Conservation (phyloP, 2,329 filamentous ascomycete species). For the Lasiodiplodia citricola region DNA sequence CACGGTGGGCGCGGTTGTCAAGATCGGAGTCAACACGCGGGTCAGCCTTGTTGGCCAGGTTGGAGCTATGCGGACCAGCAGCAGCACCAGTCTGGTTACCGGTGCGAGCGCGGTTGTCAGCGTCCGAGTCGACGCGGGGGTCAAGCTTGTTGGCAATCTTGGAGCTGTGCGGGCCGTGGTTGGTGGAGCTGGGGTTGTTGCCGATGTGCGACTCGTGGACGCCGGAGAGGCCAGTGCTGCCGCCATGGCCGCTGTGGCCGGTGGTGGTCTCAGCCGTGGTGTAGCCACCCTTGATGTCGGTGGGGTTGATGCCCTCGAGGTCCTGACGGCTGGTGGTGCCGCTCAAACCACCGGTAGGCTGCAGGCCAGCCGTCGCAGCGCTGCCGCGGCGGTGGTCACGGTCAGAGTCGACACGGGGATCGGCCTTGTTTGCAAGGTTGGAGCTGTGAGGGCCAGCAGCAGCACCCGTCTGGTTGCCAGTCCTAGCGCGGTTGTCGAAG, state of each 20-base stretch:
- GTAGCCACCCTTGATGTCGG: conserved; percentile 7
- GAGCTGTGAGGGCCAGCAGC: conserved; percentile 23
- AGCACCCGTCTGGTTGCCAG: not conserved
- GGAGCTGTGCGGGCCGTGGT: not conserved
- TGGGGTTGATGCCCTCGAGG: not conserved
- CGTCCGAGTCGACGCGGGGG: conserved; percentile 13
- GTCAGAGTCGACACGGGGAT: conserved; percentile 25
- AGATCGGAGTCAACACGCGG: conserved; percentile 25
- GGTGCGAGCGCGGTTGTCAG: conserved; percentile 10
- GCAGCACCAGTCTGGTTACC: conserved; percentile 3
- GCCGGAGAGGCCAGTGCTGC: not conserved
- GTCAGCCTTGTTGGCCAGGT: conserved; percentile 18
- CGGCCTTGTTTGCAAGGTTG: conserved; percentile 13
- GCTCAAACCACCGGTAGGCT: not conserved
- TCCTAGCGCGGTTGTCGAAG: not conserved
- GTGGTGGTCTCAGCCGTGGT: conserved; percentile 12
- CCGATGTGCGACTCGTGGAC: not conserved
- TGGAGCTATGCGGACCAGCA: conserved; percentile 11
- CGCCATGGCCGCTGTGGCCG: conserved; percentile 10
- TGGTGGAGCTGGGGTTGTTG: conserved; percentile 1
- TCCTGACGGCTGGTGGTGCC: not conserved
- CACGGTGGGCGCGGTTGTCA: conserved; percentile 18
- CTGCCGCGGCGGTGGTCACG: conserved; percentile 4
- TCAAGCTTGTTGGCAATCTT: conserved; percentile 18
- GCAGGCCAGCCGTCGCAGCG: conserved; percentile 6